These are phyloP conservation scores for Coprinellus micaceus DNA, from an alignment of 768 basidiomycete genomes.

Conservation along the genomic window DNA sequence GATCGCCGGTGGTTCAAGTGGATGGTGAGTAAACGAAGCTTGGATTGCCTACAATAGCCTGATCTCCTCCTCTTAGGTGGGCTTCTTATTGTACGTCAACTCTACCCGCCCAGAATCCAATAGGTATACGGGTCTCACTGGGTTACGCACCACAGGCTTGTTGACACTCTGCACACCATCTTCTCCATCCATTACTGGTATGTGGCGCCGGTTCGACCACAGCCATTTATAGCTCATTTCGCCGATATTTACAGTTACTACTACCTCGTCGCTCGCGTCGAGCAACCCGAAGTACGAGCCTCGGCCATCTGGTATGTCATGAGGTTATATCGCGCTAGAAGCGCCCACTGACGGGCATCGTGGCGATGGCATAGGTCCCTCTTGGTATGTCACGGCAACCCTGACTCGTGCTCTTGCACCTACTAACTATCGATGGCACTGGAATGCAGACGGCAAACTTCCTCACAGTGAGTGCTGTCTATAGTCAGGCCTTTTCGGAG, in stretches of 20 bases:
- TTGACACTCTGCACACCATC: neutral
- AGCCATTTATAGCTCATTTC: neutral
- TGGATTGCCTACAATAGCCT: too few relatives aligned
- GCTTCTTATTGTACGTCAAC: neutral
- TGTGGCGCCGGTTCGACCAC: slow-evolving; percentile 4
- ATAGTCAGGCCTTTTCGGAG: neutral
- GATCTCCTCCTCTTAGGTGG: neutral
- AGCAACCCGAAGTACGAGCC: neutral
- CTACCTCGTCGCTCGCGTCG: neutral
- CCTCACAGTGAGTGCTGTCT: neutral
- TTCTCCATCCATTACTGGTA: slow-evolving; percentile 8
- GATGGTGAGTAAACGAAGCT: neutral
- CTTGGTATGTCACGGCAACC: too few relatives aligned
- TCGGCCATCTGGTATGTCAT: neutral
- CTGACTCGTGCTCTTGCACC: too few relatives aligned
- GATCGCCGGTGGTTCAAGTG: slow-evolving; percentile 4
- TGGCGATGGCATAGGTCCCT: neutral
- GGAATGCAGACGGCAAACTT: neutral
- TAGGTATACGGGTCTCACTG: too few relatives aligned
- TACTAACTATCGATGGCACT: too few relatives aligned
- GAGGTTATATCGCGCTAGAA: neutral
- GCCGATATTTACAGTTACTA: neutral
- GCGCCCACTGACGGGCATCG: neutral
- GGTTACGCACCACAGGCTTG: neutral
- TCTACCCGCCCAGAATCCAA: neutral